A percentile compares a stretch with the other conserved stretches of the same genome.
phyloP scores from a whole-genome alignment of 2,329 filamentous ascomycete genomes.

The Aspergillus intermedius region DNA sequence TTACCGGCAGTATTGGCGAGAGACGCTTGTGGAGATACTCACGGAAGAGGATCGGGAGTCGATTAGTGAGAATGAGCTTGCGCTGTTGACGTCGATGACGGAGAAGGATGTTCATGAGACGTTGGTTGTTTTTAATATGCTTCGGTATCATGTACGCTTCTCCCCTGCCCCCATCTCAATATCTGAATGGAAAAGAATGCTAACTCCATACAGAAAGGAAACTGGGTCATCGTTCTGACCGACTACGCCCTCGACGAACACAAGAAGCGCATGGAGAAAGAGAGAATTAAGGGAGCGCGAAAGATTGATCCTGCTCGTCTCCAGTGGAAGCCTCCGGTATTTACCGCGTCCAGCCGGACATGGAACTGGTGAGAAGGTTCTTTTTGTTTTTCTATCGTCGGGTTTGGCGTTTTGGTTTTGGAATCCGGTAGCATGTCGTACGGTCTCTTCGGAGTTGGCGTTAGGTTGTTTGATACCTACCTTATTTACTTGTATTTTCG shows the following conservation, averaged over 20 bases:
- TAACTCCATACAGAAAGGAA: slow-evolving; percentile 58
- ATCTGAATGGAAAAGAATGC: neutral
- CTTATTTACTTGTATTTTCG: neutral
- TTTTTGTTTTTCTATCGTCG: neutral
- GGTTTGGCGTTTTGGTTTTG: neutral
- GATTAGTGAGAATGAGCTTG: slow-evolving; percentile 80
- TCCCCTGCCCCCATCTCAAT: neutral
- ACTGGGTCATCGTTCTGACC: slow-evolving; percentile 91
- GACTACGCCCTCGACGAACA: slow-evolving; percentile 67
- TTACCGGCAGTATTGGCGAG: slow-evolving; percentile 96
- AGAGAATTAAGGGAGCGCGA: slow-evolving; percentile 67
- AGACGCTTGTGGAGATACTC: slow-evolving; percentile 85
- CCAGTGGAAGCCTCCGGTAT: slow-evolving; percentile 94
- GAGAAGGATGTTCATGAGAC: slow-evolving; percentile 94
- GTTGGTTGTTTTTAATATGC: slow-evolving; percentile 86
- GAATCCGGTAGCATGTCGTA: neutral
- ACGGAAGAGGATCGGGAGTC: slow-evolving; percentile 59
- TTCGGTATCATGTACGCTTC: slow-evolving; percentile 67
- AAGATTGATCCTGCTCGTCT: slow-evolving; percentile 71
- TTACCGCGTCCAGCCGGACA: slow-evolving; percentile 79
- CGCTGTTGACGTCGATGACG: slow-evolving; percentile 81
- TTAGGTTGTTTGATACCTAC: neutral
- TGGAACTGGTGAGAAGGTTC: slow-evolving; percentile 75
- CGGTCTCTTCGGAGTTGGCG: neutral
- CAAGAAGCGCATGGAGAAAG: slow-evolving; percentile 68